Base-by-base conservation (phyloP, 345 rosid genomes). In the Brassica cretica region DNA sequence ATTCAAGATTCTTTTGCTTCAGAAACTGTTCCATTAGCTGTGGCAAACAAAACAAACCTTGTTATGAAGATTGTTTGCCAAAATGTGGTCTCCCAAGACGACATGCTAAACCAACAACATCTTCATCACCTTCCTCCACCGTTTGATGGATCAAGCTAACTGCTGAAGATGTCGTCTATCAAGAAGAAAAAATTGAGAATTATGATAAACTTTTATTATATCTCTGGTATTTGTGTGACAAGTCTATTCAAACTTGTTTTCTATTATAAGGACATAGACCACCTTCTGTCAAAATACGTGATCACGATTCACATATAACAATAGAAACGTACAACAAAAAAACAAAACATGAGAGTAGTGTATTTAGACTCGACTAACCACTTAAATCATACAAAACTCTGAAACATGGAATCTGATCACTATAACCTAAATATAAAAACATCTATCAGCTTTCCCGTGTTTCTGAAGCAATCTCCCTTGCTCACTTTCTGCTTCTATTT, bases 401-500 rank as follows among this genome's bases (percentile, higher is more conserved):
- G 44, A 49, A 68, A 62, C 78, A 79, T 73, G 74, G 78, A 35
- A 61, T 73, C 73, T 73, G 77, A 68, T 78, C 72, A 51, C 6
- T 67, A 60, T 49, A 62, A 62, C 69, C 77, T 78, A 78, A 64
- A 27, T 6, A 53, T n/a, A 5, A 39, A 71, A 71, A 58, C 68
- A 59, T 21, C 5, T 12, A 72, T 78, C 71, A 72, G 69, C 69
- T 66, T 72, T 72, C 41, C 69, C 44, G 10, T 72, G 56, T 72
- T 72, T 59, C 77, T 72, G 10, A 72, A 73, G 77, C 74, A 78
- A 78, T 49, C 69, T 66, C 58, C 70, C 68, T 74, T 62, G 27
- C 60, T 67, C 51, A 24, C 35, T 73, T 55, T 70, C 30, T 27
- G 30, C 30, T 4, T 27, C 30, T 27, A 27, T 27, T 27, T 27